Evolutionary conservation across 495 filamentous ascomycete species (phyloP).

Genomic region (Neurospora sp.): DNA sequence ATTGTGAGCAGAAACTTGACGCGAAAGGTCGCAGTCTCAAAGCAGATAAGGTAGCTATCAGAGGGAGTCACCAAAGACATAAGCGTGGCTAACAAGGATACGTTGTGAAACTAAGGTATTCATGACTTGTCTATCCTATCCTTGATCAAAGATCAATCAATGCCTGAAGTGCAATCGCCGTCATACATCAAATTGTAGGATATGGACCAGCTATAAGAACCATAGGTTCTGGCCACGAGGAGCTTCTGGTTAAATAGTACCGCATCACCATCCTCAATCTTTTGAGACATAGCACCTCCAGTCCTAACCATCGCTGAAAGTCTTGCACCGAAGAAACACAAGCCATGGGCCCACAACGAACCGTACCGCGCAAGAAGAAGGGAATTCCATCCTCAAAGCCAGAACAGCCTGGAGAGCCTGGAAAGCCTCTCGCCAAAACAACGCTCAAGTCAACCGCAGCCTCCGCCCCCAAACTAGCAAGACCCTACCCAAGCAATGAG

Average conservation of each 20-base stretch:
- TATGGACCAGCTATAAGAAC: background rate
- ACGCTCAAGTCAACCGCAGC: background rate
- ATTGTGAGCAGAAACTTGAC: background rate
- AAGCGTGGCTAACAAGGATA: too few relatives aligned
- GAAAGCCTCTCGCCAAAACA: background rate
- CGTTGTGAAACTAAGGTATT: too few relatives aligned
- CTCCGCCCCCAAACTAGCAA: background rate
- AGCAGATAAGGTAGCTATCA: background rate
- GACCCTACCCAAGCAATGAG: background rate
- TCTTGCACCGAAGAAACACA: background rate
- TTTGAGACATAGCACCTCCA: background rate
- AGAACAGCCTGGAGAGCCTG: background rate
- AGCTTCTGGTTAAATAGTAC: background rate
- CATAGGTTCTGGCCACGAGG: background rate
- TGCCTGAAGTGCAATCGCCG: background rate
- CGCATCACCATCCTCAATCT: background rate
- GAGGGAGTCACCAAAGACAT: background rate
- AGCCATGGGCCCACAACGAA: background rate
- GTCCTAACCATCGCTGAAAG: background rate
- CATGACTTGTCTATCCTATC: background rate
- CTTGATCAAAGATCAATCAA: background rate
- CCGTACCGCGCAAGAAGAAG: background rate
- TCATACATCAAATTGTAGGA: background rate
- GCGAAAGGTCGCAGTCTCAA: background rate
- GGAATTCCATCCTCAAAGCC: background rate